Evolutionary conservation across 2,329 filamentous ascomycete genomes (phyloP), one percentile per base, ranked within the genome.

Genomic region (Beauveria pseudobassiana): DNA sequence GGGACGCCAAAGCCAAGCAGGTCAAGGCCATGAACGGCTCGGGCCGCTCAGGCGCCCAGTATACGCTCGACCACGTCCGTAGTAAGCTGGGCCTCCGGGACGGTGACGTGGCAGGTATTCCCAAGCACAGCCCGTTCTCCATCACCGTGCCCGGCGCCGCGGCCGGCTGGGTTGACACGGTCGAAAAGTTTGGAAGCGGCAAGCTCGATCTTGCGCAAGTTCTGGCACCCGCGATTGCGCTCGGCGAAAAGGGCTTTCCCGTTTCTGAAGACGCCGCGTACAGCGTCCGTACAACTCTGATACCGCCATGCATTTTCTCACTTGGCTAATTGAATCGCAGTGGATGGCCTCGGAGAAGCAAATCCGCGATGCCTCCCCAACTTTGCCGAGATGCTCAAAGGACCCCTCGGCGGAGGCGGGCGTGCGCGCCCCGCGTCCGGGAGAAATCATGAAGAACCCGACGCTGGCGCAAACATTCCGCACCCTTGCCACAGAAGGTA

Each of bases 11-110:
- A 67, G 90, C 87, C 0, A 89, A 89, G 71, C 89, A 89, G 65
- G 88, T 98, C 9, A 88, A 87, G 60, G 90, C 92, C 10, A 78
- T 98, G 74, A 99, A 99, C 74, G 95, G 93, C 22, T 97, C 93
- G 1, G 95, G 95, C n/a, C 87, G 95, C 30, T 85, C 91, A 3
- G 87, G 90, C 5, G 80, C 76, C 57, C 85, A 87, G 43, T 86
- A 78, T 65, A 89, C 87, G 0, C 80, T 96, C 1, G 87, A 91
- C 59, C 81, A 79, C 38, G 82, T 96, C 60, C 84, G 90, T 26
- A 80, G 82, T 62, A 87, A 89, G 65, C 79, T 98, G 26, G 85
- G 84, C 0, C 69, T 95, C 16, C 78, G 81, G 1, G 45, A 55
- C 43, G 81, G 84, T 8, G 85, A 81, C 14, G 75, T 83, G 45